Conservation (phyloP, 164 flowering plant genomes). For the Stephania japonica region DNA sequence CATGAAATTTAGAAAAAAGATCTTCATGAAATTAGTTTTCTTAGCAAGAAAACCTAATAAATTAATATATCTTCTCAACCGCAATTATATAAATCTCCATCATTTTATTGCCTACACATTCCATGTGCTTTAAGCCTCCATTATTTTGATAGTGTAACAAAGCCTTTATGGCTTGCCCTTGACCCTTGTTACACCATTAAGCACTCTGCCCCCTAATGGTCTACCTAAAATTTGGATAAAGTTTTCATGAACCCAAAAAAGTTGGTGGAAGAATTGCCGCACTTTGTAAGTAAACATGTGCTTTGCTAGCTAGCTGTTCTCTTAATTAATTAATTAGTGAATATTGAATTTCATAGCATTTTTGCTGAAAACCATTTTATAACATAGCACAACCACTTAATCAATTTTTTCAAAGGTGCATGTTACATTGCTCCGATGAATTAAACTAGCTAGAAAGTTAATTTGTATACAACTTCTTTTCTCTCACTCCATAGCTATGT, state of each 20-base stretch:
- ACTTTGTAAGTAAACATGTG: neutral
- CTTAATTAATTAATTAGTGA: neutral
- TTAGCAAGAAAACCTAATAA: neutral
- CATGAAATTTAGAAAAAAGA: neutral
- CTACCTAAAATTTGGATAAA: conserved; percentile 3
- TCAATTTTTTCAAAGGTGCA: neutral
- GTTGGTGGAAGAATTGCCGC: neutral
- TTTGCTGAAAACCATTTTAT: neutral
- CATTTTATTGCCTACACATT: neutral
- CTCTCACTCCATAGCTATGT: neutral
- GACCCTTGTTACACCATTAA: neutral
- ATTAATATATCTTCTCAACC: neutral
- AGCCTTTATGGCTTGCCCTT: neutral
- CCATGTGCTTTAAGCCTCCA: neutral
- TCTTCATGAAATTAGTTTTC: neutral
- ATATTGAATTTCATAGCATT: neutral
- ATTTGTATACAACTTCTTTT: too few species aligned
- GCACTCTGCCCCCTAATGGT: neutral
- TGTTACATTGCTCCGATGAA: too few species aligned
- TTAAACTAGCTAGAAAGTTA: too few species aligned
- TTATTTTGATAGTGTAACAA: neutral
- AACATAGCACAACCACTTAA: neutral
- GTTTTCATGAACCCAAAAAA: neutral
- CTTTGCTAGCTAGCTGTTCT: neutral
- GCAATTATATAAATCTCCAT: neutral